Evolutionary conservation across 2,329 filamentous ascomycete species (phyloP).

Genomic region (Pleoardoris graminearum): DNA sequence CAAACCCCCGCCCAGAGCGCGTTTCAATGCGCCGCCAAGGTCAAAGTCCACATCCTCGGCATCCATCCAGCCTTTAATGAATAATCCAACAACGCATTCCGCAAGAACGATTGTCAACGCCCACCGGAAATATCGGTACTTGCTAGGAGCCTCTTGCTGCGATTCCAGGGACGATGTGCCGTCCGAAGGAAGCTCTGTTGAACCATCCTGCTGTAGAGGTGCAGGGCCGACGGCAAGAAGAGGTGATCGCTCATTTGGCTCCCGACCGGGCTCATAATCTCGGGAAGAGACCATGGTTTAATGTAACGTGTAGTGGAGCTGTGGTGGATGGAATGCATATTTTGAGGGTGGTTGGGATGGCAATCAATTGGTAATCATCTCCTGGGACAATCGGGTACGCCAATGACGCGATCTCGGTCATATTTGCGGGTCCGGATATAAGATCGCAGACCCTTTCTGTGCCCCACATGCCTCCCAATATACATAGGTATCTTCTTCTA

Average conservation of each 20-base stretch:
- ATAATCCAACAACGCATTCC: conserved; percentile 21
- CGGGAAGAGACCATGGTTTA: conserved; percentile 17
- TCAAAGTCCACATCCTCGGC: conserved; percentile 36
- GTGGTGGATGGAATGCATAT: background rate
- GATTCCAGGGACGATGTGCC: conserved; percentile 14
- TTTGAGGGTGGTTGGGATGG: background rate
- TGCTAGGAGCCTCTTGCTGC: conserved; percentile 14
- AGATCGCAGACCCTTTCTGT: background rate
- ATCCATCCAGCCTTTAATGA: conserved; percentile 34
- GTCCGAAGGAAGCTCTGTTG: conserved; percentile 9
- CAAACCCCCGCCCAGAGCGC: conserved; percentile 33
- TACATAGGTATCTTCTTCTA: background rate
- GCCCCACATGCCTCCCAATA: no score
- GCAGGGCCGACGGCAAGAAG: conserved; percentile 16
- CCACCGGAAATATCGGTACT: conserved; percentile 26
- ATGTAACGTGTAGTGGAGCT: background rate
- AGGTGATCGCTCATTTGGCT: conserved; percentile 26
- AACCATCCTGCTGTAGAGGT: conserved; percentile 5
- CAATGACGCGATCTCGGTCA: conserved; percentile 7
- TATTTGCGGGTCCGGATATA: conserved; percentile 1
- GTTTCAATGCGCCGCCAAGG: conserved; percentile 30
- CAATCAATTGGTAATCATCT: conserved; percentile 6
- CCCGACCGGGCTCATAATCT: conserved; percentile 10
- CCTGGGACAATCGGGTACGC: background rate
- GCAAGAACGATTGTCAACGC: conserved; percentile 16